Percentiles rank a stretch among this genome's conserved stretches.
phyloP scores from a whole-genome alignment of 352 stramenopile species.

The Globisporangium irregulare region DNA sequence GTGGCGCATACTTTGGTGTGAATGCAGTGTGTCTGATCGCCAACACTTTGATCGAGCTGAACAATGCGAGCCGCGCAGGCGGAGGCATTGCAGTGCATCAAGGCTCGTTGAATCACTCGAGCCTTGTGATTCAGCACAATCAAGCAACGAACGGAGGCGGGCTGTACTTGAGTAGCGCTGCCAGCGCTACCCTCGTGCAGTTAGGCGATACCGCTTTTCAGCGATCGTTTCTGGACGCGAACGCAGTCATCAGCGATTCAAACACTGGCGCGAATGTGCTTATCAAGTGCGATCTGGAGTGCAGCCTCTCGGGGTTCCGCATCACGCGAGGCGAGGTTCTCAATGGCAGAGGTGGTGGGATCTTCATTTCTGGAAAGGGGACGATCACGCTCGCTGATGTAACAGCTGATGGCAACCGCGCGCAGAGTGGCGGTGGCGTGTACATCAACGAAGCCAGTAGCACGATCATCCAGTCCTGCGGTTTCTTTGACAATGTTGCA shows the following conservation, averaged over 20 bases:
- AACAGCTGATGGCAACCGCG: constrained; percentile 26
- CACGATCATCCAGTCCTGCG: constrained; percentile 20
- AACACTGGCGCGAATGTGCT: constrained; percentile 29
- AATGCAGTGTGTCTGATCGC: constrained; percentile 23
- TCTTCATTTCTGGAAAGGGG: constrained; percentile 31
- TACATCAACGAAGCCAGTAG: constrained; percentile 18
- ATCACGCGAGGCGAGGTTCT: constrained; percentile 22
- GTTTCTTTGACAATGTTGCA: constrained; percentile 27
- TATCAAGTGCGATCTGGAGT: constrained; percentile 21
- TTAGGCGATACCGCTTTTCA: neutral
- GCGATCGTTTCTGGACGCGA: constrained; percentile 26
- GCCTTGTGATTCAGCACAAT: constrained; percentile 28
- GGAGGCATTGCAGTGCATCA: constrained; percentile 32
- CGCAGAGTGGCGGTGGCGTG: constrained; percentile 31
- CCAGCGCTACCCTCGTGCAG: neutral
- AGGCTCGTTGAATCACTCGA: constrained; percentile 29
- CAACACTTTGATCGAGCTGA: constrained; percentile 22
- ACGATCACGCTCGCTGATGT: constrained; percentile 19
- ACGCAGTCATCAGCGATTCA: constrained; percentile 14
- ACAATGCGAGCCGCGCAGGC: constrained; percentile 24
- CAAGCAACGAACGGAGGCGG: constrained; percentile 26
- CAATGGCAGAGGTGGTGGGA: constrained; percentile 25
- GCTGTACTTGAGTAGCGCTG: constrained; percentile 19
- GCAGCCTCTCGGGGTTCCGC: constrained; percentile 22
- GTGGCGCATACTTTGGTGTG: constrained; percentile 27